Percentiles rank a stretch among this genome's conserved stretches.
Conservation (phyloP, 108 stramenopile species). For the Skeletonema costatum region DNA sequence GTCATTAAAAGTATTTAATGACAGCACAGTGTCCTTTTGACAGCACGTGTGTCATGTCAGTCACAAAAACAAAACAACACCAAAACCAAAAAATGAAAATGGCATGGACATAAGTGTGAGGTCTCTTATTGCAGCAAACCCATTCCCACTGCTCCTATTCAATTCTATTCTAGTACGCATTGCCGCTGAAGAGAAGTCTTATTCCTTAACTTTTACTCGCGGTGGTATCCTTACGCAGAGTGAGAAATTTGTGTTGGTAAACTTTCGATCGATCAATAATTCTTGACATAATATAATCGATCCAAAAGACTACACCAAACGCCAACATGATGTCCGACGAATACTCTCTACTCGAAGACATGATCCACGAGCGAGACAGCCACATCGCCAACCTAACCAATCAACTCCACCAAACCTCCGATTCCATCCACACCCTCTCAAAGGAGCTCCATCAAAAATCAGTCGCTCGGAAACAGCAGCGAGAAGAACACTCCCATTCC, state of each 20-base stretch:
- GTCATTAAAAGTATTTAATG: too few species aligned
- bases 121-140: too few species aligned
- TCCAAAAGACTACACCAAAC: background rate
- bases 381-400: constrained; percentile 45
- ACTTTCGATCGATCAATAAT: background rate
- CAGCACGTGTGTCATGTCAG: too few species aligned
- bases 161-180: too few species aligned
- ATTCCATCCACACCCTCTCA: constrained; percentile 27
- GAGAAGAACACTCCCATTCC: constrained; percentile 34
- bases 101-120: too few species aligned
- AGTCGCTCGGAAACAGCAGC: constrained; percentile 21
- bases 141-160: too few species aligned
- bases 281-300: background rate
- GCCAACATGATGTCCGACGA: constrained; percentile 21
- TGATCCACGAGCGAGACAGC: constrained; percentile 43
- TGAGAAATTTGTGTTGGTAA: background rate
- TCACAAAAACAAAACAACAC: too few species aligned
- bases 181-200: too few species aligned
- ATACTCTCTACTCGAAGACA: constrained; percentile 25
- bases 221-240: too few species aligned
- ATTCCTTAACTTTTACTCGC: too few species aligned
- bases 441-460: constrained; percentile 26
- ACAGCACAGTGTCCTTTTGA: too few species aligned
- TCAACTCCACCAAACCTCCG: constrained; percentile 33
- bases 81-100: too few species aligned